Conservation (phyloP, 2,329 filamentous ascomycete species). For the Nemania bipapillata region DNA sequence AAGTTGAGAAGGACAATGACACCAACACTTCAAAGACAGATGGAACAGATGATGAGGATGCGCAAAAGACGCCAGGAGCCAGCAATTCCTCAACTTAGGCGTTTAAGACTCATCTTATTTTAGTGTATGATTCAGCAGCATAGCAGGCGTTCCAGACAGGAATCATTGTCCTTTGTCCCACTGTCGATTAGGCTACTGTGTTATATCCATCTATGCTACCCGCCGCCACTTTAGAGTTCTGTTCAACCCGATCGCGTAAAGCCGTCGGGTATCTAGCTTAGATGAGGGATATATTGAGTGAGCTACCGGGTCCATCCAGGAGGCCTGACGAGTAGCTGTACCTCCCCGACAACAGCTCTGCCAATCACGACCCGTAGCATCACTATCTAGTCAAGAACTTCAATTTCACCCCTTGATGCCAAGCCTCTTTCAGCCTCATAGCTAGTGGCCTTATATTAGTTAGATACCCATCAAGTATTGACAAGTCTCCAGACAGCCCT, state of each 20-base stretch:
- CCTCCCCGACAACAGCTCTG: too few species aligned
- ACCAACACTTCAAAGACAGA: constrained; percentile 12
- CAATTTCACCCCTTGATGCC: too few species aligned
- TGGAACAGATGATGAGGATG: constrained; percentile 3
- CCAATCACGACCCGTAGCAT: too few species aligned
- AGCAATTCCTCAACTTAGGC: constrained; percentile 36
- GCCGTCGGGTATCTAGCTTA: too few species aligned
- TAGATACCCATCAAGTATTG: background rate
- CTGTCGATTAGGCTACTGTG: background rate
- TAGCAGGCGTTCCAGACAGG: constrained; percentile 42
- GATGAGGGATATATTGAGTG: too few species aligned
- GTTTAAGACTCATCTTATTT: constrained; percentile 20
- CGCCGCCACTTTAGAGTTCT: background rate
- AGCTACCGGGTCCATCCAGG: too few species aligned
- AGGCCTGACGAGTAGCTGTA: too few species aligned
- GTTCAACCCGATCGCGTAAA: too few species aligned
- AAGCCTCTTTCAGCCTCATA: too few species aligned
- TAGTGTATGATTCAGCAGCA: constrained; percentile 34
- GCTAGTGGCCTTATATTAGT: background rate
- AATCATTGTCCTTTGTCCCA: constrained; percentile 14
- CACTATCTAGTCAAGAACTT: too few species aligned
- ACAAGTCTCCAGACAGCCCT: too few species aligned
- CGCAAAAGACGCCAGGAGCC: constrained; percentile 25
- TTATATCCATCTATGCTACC: constrained; percentile 6
- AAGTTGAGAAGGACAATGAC: constrained; percentile 19